A percentile compares a stretch with the other conserved stretches of the same genome.
phyloP scores from a whole-genome alignment of 768 basidiomycete species.

The Omphalotus guepiniiformis region DNA sequence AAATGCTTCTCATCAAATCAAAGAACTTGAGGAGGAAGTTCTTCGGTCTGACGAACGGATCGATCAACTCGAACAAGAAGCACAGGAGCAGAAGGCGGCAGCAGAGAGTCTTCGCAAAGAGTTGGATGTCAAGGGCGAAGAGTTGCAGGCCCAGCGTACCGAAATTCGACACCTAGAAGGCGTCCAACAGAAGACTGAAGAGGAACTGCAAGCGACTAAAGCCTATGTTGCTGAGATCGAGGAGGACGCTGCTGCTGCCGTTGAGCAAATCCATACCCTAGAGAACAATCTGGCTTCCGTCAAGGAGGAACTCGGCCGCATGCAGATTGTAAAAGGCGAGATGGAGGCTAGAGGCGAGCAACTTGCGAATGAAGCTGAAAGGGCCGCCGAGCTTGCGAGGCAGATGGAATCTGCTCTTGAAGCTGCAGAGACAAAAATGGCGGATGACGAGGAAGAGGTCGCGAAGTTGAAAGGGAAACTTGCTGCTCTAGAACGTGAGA shows the following conservation, averaged over 20 bases:
- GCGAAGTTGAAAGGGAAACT: constrained; percentile 48
- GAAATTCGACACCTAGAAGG: constrained; percentile 26
- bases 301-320: constrained; percentile 39
- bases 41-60: constrained; percentile 45
- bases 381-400: constrained; percentile 49
- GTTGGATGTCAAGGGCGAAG: constrained; percentile 32
- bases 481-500: constrained; percentile 53
- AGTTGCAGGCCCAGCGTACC: constrained; percentile 27
- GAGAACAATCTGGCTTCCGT: constrained; percentile 49
- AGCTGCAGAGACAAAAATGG: constrained; percentile 69
- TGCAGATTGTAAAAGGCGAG: constrained; percentile 43
- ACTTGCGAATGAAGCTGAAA: constrained; percentile 48
- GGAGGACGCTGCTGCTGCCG: constrained; percentile 48
- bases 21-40: constrained; percentile 61
- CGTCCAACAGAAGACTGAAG: constrained; percentile 16
- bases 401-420: constrained; percentile 78
- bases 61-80: constrained; percentile 52
- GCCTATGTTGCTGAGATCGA: constrained; percentile 57
- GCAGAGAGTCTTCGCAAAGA: constrained; percentile 43
- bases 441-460: constrained; percentile 52
- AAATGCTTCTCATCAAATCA: constrained; percentile 53
- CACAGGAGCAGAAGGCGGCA: constrained; percentile 48
- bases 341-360: constrained; percentile 44
- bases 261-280: constrained; percentile 51
- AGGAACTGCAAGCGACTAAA: constrained; percentile 45